These are phyloP conservation scores for Blepharisma stoltei DNA, from an alignment of 73 alveolate genomes.

Conservation along the genomic window DNA sequence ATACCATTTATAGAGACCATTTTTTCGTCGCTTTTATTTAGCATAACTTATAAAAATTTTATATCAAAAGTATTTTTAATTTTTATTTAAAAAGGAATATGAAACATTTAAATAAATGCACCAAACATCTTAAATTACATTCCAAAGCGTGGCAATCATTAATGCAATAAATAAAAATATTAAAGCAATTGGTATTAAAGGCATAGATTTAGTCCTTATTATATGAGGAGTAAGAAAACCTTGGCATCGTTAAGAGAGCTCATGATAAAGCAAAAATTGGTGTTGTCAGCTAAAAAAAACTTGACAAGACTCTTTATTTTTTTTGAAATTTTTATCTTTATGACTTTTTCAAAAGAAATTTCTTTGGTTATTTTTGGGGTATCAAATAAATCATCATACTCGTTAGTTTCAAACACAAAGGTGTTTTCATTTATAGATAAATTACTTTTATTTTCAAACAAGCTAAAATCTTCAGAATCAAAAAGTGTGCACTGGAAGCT, in stretches of 20 bases:
- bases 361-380: background rate
- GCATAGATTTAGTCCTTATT: no score
- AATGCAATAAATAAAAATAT: no score
- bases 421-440: background rate
- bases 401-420: background rate
- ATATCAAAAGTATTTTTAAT: no score
- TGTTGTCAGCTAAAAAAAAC: background rate
- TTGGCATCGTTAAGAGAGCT: slow-evolving; percentile 2
- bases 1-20: no score
- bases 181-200: no score
- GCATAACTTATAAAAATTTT: no score
- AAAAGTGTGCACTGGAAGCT: background rate
- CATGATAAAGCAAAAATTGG: background rate
- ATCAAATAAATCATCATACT: background rate
- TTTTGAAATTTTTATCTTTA: background rate
- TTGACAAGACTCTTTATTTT: background rate
- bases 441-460: background rate
- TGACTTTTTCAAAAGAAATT: background rate
- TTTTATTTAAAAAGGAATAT: no score
- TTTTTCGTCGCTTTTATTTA: no score
- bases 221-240: no score
- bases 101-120: no score
- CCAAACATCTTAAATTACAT: no score
- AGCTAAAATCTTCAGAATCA: background rate
- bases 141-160: no score